phyloP scores from a whole-genome alignment of 495 filamentous ascomycete genomes.

The Penicillium argentinense region DNA sequence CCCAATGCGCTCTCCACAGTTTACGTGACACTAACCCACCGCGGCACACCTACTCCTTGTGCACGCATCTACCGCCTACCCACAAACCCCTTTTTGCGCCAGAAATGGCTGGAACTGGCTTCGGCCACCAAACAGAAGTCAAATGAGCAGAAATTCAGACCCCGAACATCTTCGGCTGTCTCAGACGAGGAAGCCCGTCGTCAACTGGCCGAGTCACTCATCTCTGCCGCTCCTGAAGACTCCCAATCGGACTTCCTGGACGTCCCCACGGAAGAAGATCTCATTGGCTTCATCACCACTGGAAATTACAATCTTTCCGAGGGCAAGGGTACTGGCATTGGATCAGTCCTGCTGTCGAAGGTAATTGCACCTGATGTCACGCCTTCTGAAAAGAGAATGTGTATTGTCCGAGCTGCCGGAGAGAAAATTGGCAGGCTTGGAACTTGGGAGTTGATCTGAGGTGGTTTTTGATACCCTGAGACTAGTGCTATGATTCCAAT shows the following conservation, averaged over 20 bases:
- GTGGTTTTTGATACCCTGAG: slow-evolving; percentile 16
- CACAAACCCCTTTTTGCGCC: slow-evolving; percentile 42
- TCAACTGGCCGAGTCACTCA: slow-evolving; percentile 53
- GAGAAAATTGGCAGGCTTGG: slow-evolving; percentile 74
- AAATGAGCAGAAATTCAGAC: background rate
- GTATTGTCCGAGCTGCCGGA: slow-evolving; percentile 80
- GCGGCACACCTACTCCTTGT: slow-evolving; percentile 60
- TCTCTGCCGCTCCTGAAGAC: slow-evolving; percentile 34
- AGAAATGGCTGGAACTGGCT: slow-evolving; percentile 52
- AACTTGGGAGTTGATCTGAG: slow-evolving; percentile 70
- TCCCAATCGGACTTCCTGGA: slow-evolving; percentile 55
- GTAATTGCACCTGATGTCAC: slow-evolving; percentile 36
- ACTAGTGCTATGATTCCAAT: background rate
- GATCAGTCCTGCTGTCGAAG: slow-evolving; percentile 62
- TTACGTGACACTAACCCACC: slow-evolving; percentile 54
- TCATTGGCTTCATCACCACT: slow-evolving; percentile 90
- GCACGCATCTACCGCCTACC: slow-evolving; percentile 76
- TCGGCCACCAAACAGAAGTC: slow-evolving; percentile 10
- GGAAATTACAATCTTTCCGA: slow-evolving; percentile 80
- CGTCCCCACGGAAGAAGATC: slow-evolving; percentile 70
- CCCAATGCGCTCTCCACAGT: slow-evolving; percentile 53
- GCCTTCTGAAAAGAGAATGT: slow-evolving; percentile 50
- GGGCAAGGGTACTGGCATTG: slow-evolving; percentile 75
- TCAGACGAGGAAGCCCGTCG: slow-evolving; percentile 45
- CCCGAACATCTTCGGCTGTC: slow-evolving; percentile 1